These are phyloP conservation scores for Salix koriyanagi DNA, from an alignment of 345 rosid species.

Conservation along the genomic window DNA sequence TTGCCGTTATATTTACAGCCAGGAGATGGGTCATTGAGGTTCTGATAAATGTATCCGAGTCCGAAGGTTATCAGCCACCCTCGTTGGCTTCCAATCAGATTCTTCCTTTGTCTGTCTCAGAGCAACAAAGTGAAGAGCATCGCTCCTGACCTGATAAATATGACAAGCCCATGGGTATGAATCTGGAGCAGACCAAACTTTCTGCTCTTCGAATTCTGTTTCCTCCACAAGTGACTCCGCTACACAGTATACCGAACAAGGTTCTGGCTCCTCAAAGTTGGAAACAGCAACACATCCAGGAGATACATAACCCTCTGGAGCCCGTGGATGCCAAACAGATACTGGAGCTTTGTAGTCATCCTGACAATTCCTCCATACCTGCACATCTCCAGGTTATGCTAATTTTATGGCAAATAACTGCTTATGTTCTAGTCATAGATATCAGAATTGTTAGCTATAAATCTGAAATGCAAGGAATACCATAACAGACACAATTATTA, in stretches of 20 bases:
- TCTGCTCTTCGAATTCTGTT: conserved; percentile 77
- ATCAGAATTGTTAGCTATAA: too few species aligned
- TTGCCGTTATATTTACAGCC: not conserved
- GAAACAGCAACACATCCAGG: conserved; percentile 72
- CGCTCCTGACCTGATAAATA: conserved; percentile 76
- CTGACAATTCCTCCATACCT: conserved; percentile 94
- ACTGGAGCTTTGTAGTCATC: conserved; percentile 67
- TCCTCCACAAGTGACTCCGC: conserved; percentile 63
- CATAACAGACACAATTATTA: too few species aligned
- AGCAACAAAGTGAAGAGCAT: conserved; percentile 86
- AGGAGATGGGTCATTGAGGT: not conserved
- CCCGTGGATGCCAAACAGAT: conserved; percentile 91
- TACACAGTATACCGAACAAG: conserved; percentile 50
- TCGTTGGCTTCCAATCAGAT: conserved; percentile 64
- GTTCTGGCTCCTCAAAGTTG: conserved; percentile 67
- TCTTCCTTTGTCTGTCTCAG: conserved; percentile 66
- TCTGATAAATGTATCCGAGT: not conserved
- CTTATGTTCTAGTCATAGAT: not conserved
- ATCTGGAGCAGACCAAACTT: conserved; percentile 79
- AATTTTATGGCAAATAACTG: not conserved
- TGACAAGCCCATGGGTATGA: conserved; percentile 94
- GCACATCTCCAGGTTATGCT: conserved; percentile 6
- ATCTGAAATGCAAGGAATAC: too few species aligned
- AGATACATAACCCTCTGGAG: conserved; percentile 73
- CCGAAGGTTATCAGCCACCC: conserved; percentile 52